phyloP scores from a whole-genome alignment of 2,329 filamentous ascomycete genomes.

The Xylariaceae sp. region DNA sequence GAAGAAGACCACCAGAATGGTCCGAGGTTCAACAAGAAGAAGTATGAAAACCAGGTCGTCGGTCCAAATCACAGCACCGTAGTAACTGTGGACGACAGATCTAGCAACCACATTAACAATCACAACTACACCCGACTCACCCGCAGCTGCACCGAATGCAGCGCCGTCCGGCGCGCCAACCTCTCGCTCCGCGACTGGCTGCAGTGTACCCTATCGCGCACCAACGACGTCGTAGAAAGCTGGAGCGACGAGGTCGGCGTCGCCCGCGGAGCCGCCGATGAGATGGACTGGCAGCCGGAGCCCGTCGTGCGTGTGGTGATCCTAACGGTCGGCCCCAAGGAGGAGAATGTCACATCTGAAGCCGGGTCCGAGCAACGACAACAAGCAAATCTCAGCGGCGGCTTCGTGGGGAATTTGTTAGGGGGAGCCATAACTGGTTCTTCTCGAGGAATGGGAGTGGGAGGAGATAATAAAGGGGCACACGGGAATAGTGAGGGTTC shows the following conservation, averaged over 20 bases:
- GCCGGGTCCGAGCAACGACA: conserved; percentile 3
- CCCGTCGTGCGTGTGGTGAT: conserved; percentile 28
- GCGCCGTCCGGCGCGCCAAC: conserved; percentile 27
- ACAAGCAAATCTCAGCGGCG: neutral
- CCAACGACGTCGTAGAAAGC: conserved; percentile 11
- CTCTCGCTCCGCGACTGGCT: conserved; percentile 24
- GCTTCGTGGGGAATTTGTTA: neutral
- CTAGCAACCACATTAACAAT: neutral
- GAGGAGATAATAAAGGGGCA: too few species aligned
- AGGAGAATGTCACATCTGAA: neutral
- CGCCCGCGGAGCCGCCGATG: conserved; percentile 21
- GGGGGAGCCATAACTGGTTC: too few species aligned
- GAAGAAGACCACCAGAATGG: too few species aligned
- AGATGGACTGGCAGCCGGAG: conserved; percentile 34
- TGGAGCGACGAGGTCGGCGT: conserved; percentile 29
- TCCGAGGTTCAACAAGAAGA: too few species aligned
- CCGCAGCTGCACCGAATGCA: conserved; percentile 27
- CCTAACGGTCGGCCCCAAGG: neutral
- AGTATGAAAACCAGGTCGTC: too few species aligned
- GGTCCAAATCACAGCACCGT: neutral
- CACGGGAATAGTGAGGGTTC: neutral
- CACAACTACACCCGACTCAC: neutral
- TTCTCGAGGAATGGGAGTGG: neutral
- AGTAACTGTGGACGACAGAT: neutral
- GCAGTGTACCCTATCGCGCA: neutral